phyloP scores from a whole-genome alignment of 2,329 filamentous ascomycete genomes.

The Claviceps sp. region DNA sequence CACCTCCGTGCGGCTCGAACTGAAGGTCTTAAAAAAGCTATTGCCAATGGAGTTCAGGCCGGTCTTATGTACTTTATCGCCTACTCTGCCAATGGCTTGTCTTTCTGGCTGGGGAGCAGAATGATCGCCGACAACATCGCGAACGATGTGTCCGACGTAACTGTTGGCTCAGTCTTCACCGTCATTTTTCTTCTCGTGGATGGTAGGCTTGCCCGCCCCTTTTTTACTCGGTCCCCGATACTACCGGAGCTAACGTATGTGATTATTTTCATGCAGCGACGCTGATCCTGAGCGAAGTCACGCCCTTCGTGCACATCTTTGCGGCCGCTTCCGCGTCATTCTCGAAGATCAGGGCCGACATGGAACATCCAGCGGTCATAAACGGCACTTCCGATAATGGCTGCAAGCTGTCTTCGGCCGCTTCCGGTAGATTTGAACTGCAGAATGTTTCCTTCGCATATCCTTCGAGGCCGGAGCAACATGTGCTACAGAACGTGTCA shows the following conservation, averaged over 20 bases:
- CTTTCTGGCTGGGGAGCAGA: conserved; percentile 51
- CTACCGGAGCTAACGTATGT: not conserved
- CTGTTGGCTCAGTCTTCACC: conserved; percentile 36
- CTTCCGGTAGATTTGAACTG: conserved; percentile 13
- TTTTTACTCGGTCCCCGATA: no score
- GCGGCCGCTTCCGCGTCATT: conserved; percentile 40
- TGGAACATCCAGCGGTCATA: conserved; percentile 32
- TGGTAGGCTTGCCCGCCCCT: conserved; percentile 14
- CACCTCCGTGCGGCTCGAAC: conserved; percentile 31
- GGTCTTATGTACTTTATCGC: conserved; percentile 55
- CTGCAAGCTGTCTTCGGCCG: conserved; percentile 22
- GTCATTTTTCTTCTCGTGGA: conserved; percentile 43
- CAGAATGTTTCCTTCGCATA: conserved; percentile 24
- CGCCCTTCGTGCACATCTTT: conserved; percentile 44
- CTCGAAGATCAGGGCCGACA: conserved; percentile 38
- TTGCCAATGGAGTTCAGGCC: conserved; percentile 40
- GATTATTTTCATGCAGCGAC: not conserved
- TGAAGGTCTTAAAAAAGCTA: conserved; percentile 41
- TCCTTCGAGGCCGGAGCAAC: conserved; percentile 28
- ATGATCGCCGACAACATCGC: conserved; percentile 19
- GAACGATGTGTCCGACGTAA: conserved; percentile 20
- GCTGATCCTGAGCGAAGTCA: conserved; percentile 38
- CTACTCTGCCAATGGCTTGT: conserved; percentile 49
- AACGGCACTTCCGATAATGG: conserved; percentile 19
- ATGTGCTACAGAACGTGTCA: not conserved